Evolutionary conservation across 371 early-diverging fungal species (phyloP).

Genomic region (Mortierella sp.): DNA sequence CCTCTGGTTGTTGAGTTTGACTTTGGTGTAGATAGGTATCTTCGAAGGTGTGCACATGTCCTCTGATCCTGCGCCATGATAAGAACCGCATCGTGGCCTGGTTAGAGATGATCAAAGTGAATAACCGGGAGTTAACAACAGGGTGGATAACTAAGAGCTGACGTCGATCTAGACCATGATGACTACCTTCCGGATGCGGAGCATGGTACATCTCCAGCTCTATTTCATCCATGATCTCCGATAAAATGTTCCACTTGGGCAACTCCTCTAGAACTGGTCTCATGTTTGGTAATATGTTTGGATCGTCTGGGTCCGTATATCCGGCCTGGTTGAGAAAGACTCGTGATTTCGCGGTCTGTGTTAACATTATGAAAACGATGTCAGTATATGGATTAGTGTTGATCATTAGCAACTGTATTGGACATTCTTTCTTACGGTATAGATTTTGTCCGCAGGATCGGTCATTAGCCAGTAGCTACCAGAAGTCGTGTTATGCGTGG

Average conservation of each 20-base stretch:
- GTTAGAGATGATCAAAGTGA: neutral
- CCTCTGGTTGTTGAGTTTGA: constrained; percentile 29
- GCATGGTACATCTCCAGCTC: constrained; percentile 61
- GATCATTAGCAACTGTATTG: neutral
- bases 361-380: neutral
- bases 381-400: neutral
- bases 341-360: constrained; percentile 68
- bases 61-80: constrained; percentile 80
- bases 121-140: too few species aligned
- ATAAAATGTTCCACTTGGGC: constrained; percentile 91
- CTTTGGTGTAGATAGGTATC: constrained; percentile 58
- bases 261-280: constrained; percentile 85
- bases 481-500: constrained; percentile 59
- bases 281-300: constrained; percentile 67
- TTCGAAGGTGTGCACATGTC: constrained; percentile 73
- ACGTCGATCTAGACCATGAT: constrained; percentile 5
- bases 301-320: constrained; percentile 56
- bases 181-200: constrained; percentile 43
- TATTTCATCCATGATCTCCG: constrained; percentile 80
- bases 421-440: constrained; percentile 53
- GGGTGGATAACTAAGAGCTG: too few species aligned
- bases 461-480: constrained; percentile 79
- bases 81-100: constrained; percentile 61
- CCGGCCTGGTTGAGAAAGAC: constrained; percentile 63
- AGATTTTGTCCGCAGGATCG: constrained; percentile 86